Base-by-base conservation (phyloP, 1,139 yeast species). In the Kodamaea derodonti region DNA sequence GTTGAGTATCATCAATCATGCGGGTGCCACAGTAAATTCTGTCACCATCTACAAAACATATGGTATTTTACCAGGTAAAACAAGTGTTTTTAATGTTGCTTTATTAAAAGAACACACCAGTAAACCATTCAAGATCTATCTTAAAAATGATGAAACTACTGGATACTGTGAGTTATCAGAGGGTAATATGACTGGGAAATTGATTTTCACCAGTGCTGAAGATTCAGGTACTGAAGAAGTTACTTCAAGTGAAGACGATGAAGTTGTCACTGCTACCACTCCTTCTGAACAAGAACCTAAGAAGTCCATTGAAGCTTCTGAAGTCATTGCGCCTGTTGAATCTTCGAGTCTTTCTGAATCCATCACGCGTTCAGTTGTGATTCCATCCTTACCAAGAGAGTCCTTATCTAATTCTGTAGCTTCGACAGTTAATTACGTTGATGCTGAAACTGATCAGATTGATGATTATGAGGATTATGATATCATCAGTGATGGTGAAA, bases 361-460 rank as follows among this genome's bases (percentile, higher is more conserved):
- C 12, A 14, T 14, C 15, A 43, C 45, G 7, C 60, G 52, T 31
- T 62, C 68, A 1, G 55, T 65, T 45, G 58, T 65, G n/a, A 52
- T 62, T 34, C 69, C 70, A 9, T 41, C 56, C 3, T 52, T 64
- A 35, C 67, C 68, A 14, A 60, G 46, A 36, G 69, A 63, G 39
- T 50, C 58, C 1, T 27, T 33, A 24, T 25, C 31, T 3, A 33
- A 29, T 10, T 41, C 47, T 4, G 34, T 27, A 28, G 31, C 31
- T 17, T 33, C 50, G 4, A 24, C 15, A 13, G 28, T 12, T 6
- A 25, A 25, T 8, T 14, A 13, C 11, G 17, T 25, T 8, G 30
- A 38, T 14, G 52, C 63, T 2, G 55, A 52, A 24, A 51, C 49
- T 35, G 36, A 47, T n/a, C 26, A 24, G 14, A 22, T 20, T 16